Evolutionary conservation across 1,284 basidiomycete genomes (phyloP).

Genomic region (Bondarzewia mesenterica): DNA sequence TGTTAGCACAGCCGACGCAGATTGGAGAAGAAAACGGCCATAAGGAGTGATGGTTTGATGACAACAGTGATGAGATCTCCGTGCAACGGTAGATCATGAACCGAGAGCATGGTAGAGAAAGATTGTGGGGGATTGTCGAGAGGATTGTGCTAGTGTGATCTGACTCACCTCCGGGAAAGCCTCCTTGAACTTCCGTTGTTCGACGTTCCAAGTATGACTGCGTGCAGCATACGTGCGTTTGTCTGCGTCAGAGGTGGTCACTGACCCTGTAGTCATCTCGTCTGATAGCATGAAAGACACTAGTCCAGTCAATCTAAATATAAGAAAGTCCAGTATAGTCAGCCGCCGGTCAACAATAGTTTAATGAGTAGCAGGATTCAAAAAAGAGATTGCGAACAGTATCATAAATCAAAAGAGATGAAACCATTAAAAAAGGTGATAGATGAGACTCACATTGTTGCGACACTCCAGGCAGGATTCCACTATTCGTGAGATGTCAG

Average conservation of each 20-base stretch:
- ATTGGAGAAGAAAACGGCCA: not conserved
- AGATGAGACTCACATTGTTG: slow-evolving; percentile 68
- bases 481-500: slow-evolving; percentile 37
- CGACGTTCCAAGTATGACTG: slow-evolving; percentile 82
- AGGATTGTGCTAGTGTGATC: not conserved
- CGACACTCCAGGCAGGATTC: slow-evolving; percentile 92
- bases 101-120: not conserved
- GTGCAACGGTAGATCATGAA: slow-evolving; percentile 4
- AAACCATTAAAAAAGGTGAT: not conserved
- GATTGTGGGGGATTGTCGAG: not conserved
- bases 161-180: slow-evolving; percentile 74
- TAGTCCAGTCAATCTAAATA: slow-evolving; percentile 84
- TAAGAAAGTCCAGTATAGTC: slow-evolving; percentile 92
- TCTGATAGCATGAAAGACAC: slow-evolving; percentile 95
- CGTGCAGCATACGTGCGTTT: slow-evolving; percentile 71
- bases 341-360: slow-evolving; percentile 43
- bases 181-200: slow-evolving; percentile 75
- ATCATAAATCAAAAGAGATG: not conserved
- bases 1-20: slow-evolving; percentile 1
- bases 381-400: not conserved
- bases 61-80: not conserved
- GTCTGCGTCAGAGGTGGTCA: slow-evolving; percentile 74
- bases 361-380: not conserved
- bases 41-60: not conserved
- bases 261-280: slow-evolving; percentile 92